Base-by-base conservation (phyloP, 345 rosid genomes). In the Pseudoturritis turrita region DNA sequence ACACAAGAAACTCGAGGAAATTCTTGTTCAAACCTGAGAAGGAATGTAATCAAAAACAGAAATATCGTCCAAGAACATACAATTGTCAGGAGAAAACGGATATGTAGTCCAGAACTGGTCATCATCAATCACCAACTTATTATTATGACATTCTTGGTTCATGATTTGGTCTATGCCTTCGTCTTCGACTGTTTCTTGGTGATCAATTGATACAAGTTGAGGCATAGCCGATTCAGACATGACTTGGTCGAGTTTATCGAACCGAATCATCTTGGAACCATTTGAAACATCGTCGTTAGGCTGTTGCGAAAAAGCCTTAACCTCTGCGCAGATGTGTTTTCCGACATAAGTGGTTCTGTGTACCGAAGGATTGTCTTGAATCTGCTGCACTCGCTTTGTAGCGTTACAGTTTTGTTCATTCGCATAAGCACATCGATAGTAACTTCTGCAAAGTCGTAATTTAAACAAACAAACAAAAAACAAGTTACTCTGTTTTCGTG, bases 361-460 rank as follows among this genome's bases (percentile, higher is more conserved):
- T 4, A 47, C 22, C 1, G 77, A 18, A 2, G 84, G 84, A 35
- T 36, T 59, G 2, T 73, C 65, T 43, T 63, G 29, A 0, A 68
- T 18, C 71, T 47, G 61, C 39, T 84, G 86, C 26, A 84, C 88
- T 33, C 77, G 81, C 22, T 84, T 84, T 21, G 66, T 71, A 45
- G 88, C 88, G 23, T 39, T 68, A 53, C 88, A 84, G 19, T 77
- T 65, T 36, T 63, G 74, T 10, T 80, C 83, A 22, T 6, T 7
- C 54, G 73, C 80, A 80, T 84, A 77, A 0, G 81, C 66, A 69
- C 88, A 84, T 4, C 81, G 71, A n/a, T 46, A 84, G 72, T 84
- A 82, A 58, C 51, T 62, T 79, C 85, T 83, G 31, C 5, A 49
- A 49, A 26, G 1, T 10, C 5, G 3, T 2, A 9, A 29, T 15